phyloP scores from a whole-genome alignment of 1,139 yeast genomes.

The Kodamaea suecica region DNA sequence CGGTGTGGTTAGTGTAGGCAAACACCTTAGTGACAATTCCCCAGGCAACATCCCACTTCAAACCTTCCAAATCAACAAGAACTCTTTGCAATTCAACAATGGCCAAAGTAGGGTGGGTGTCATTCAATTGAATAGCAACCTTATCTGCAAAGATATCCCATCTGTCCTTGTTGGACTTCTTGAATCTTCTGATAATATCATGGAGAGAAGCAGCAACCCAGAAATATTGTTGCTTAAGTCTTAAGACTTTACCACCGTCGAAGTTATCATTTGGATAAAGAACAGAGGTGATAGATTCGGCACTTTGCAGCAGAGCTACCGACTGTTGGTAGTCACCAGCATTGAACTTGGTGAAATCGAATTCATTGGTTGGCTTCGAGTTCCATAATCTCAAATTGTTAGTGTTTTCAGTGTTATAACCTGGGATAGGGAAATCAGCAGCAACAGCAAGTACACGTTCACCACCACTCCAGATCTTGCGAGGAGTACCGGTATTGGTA shows the following conservation, averaged over 20 bases:
- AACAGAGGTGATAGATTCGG: constrained; percentile 89
- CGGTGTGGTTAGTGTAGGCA: constrained; percentile 94
- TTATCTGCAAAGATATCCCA: constrained; percentile 85
- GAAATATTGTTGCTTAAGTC: constrained; percentile 93
- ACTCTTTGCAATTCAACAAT: constrained; percentile 87
- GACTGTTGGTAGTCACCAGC: constrained; percentile 88
- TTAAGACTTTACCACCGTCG: constrained; percentile 84
- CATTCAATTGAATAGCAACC: constrained; percentile 90
- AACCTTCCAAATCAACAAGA: constrained; percentile 75
- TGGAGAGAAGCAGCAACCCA: constrained; percentile 96
- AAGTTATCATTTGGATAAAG: constrained; percentile 92
- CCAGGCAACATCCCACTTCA: constrained; percentile 87
- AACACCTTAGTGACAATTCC: constrained; percentile 73
- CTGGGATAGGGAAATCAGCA: constrained; percentile 93
- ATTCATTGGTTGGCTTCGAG: constrained; percentile 85
- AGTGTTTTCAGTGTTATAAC: constrained; percentile 78
- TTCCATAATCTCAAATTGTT: constrained; percentile 91
- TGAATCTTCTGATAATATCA: constrained; percentile 87
- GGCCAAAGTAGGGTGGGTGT: constrained; percentile 93
- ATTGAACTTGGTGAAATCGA: constrained; percentile 88
- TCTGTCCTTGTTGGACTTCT: constrained; percentile 64
- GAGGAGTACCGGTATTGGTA: constrained; percentile 48
- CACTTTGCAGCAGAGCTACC: constrained; percentile 79
- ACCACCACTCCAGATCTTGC: constrained; percentile 79
- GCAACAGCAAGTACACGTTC: constrained; percentile 88